Conservation (phyloP, 2,329 filamentous ascomycete species). For the Colletotrichum sp. region DNA sequence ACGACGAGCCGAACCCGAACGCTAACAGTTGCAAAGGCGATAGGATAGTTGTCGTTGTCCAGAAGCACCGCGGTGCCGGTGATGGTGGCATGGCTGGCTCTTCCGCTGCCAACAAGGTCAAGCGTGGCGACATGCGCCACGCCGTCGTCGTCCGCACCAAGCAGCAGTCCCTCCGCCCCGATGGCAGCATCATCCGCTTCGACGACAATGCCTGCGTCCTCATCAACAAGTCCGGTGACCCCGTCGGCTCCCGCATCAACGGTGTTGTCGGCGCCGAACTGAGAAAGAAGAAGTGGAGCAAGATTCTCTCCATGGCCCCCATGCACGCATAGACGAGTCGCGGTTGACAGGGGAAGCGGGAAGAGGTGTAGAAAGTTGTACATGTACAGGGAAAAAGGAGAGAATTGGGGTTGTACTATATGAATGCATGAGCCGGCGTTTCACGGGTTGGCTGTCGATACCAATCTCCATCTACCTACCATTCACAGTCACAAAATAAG, state of each 20-base stretch:
- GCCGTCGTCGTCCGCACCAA: slow-evolving; percentile 92
- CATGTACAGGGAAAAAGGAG: neutral
- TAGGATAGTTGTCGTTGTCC: slow-evolving; percentile 95
- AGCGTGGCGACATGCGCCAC: slow-evolving; percentile 94
- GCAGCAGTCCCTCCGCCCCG: slow-evolving; percentile 85
- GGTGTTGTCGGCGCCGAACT: slow-evolving; percentile 91
- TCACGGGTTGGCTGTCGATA: slow-evolving; percentile 15
- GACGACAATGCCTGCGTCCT: slow-evolving; percentile 98
- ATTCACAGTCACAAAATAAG: neutral
- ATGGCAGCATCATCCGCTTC: slow-evolving; percentile 90
- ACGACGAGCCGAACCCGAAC: neutral
- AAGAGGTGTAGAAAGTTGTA: slow-evolving; percentile 7
- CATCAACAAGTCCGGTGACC: slow-evolving; percentile 96
- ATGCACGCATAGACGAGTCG: slow-evolving; percentile 53
- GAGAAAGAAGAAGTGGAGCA: slow-evolving; percentile 94
- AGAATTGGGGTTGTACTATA: slow-evolving; percentile 5
- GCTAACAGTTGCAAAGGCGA: slow-evolving; percentile 78
- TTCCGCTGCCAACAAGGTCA: slow-evolving; percentile 86
- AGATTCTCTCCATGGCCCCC: slow-evolving; percentile 94
- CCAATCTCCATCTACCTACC: slow-evolving; percentile 17
- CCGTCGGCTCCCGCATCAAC: slow-evolving; percentile 90
- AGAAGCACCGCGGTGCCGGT: slow-evolving; percentile 87
- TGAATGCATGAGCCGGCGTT: slow-evolving; percentile 21
- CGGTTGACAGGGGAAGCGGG: neutral
- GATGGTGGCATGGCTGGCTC: slow-evolving; percentile 75